phyloP scores from a whole-genome alignment of 306 rosid species.

The Prunus persica region Prunus_persica_NCBIv2 NC_034012.1:609501-610000 shows the following conservation, averaged over 20 bases:
- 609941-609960: neutral
- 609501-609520: neutral
- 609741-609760: conserved; percentile 7
- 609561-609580: neutral
- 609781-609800: neutral
- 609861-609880: neutral
- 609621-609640: conserved; percentile 65
- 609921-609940: neutral
- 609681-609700: conserved; percentile 66
- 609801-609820: neutral
- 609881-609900: neutral
- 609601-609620: conserved; percentile 47
- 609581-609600: neutral
- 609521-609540: neutral
- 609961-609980: neutral
- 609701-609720: conserved; percentile 69
- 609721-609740: conserved; percentile 80
- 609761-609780: neutral
- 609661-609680: conserved; percentile 85
- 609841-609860: neutral
- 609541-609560: neutral
- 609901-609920: neutral
- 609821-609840: neutral
- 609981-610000: neutral
- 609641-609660: conserved; percentile 73